Percentiles rank a stretch among this genome's conserved stretches.
Conservation (phyloP, 2,329 filamentous ascomycete genomes). For the Metarhizium album region DNA sequence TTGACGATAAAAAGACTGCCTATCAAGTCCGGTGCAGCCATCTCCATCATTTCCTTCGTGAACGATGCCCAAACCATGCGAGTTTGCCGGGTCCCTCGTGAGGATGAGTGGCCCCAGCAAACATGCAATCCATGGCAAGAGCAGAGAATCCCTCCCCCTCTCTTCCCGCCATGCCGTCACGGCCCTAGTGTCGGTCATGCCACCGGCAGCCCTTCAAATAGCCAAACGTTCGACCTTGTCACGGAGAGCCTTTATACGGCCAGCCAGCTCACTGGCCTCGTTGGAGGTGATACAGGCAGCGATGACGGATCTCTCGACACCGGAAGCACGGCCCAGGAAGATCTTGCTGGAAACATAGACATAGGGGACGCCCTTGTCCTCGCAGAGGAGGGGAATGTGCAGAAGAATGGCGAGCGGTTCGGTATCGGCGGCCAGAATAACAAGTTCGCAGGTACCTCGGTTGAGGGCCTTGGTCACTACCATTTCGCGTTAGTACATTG, state of each 20-base stretch:
- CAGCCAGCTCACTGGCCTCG: slow-evolving; percentile 77
- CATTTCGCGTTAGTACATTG: slow-evolving; percentile 2
- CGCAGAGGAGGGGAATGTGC: slow-evolving; percentile 78
- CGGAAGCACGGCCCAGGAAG: slow-evolving; percentile 78
- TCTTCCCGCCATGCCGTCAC: neutral
- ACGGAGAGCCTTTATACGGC: slow-evolving; percentile 80
- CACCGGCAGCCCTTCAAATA: slow-evolving; percentile 50
- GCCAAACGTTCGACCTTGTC: slow-evolving; percentile 93
- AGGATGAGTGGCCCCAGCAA: too few species aligned
- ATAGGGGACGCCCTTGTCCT: slow-evolving; percentile 61
- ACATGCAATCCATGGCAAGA: neutral
- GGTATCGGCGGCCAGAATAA: slow-evolving; percentile 84
- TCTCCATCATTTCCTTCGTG: too few species aligned
- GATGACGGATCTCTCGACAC: slow-evolving; percentile 82
- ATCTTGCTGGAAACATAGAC: slow-evolving; percentile 70
- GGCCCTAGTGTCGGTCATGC: neutral
- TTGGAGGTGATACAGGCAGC: slow-evolving; percentile 83
- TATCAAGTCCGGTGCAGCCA: too few species aligned
- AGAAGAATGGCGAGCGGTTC: slow-evolving; percentile 78
- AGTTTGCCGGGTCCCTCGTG: too few species aligned
- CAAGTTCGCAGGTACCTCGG: slow-evolving; percentile 80
- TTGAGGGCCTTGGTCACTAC: slow-evolving; percentile 71
- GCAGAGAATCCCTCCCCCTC: neutral
- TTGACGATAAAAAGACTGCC: too few species aligned
- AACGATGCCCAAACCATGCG: too few species aligned